Evolutionary conservation across 768 basidiomycete species (phyloP), one percentile per base, ranked within the genome.

Genomic region (Lentinula detonsa): DNA sequence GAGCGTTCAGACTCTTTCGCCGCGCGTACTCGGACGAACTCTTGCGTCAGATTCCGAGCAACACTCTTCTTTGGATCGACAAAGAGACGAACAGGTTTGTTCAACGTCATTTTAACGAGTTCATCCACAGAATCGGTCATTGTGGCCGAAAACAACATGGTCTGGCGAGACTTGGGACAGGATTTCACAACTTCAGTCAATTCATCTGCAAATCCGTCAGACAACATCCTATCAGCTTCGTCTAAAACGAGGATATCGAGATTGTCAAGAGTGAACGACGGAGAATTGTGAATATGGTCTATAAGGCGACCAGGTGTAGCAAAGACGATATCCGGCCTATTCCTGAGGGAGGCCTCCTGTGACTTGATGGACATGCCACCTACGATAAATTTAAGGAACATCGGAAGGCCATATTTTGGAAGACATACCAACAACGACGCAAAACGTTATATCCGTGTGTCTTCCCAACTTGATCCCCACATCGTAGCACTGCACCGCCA

Each of bases 131-230:
- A 90, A 72, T 99, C 97, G 4, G 95, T 98, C 91, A 98, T 98
- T 1, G 97, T 99, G 2, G 97, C 97, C 0, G 95, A 97, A 75
- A 99, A 99, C 40, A 99, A 81, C 94, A 99, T 96, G 3, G 97
- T 98, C 71, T 98, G 97, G 40, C 97, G 85, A 28, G 90, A 89
- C 21, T 74, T 73, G 1, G 95, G 95, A 70, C 95, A 97, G 16
- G 91, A 84, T 67, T 87, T 88, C 74, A 98, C 87, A 67, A 99
- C 97, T 74, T 99, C 97, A 16, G 85, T 78, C 37, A 99, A 79
- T 72, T 98, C 97, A 71, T 95, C 97, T 6, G 90, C 86, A 75
- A 98, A 99, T 31, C 95, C 97, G 72, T 95, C 91, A 1, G 85
- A 88, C 37, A 99, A 85, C 93, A 99, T 98, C 57, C 97, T 84